Conservation (phyloP, 345 rosid genomes). For the Aethionema arabicum region DNA sequence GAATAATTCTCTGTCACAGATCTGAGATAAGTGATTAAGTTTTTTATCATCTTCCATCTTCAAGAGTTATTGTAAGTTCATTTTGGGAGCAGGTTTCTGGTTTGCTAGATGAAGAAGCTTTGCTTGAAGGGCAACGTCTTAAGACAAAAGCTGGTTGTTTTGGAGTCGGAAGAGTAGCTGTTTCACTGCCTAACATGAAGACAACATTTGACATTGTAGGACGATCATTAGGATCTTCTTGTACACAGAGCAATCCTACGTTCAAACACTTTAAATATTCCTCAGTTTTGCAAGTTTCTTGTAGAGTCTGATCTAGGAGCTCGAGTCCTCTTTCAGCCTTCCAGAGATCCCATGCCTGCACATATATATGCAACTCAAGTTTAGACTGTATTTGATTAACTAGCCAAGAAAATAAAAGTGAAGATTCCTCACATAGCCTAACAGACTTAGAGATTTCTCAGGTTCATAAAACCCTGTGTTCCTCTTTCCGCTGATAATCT, state of each 20-base stretch:
- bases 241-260: constrained; percentile 58
- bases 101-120: constrained; percentile 49
- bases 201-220: constrained; percentile 56
- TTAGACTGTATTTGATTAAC: neutral
- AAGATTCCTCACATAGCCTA: constrained; percentile 53
- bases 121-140: constrained; percentile 42
- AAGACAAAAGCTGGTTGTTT: constrained; percentile 49
- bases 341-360: constrained; percentile 62
- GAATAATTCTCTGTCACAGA: neutral
- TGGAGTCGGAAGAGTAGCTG: constrained; percentile 48
- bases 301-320: constrained; percentile 41
- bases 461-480: constrained; percentile 42
- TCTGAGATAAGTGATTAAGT: neutral
- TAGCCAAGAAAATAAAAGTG: neutral
- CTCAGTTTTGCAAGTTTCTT: constrained; percentile 26
- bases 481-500: constrained; percentile 51
- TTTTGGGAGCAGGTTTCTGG: constrained; percentile 49
- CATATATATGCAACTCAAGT: neutral
- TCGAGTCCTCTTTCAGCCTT: constrained; percentile 40
- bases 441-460: constrained; percentile 42
- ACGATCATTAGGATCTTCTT: constrained; percentile 55
- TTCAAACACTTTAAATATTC: constrained; percentile 47
- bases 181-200: constrained; percentile 49
- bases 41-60: constrained; percentile 44
- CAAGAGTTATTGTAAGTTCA: constrained; percentile 47